phyloP scores from a whole-genome alignment of 2,329 filamentous ascomycete genomes.

The Hypoxylon sp. region DNA sequence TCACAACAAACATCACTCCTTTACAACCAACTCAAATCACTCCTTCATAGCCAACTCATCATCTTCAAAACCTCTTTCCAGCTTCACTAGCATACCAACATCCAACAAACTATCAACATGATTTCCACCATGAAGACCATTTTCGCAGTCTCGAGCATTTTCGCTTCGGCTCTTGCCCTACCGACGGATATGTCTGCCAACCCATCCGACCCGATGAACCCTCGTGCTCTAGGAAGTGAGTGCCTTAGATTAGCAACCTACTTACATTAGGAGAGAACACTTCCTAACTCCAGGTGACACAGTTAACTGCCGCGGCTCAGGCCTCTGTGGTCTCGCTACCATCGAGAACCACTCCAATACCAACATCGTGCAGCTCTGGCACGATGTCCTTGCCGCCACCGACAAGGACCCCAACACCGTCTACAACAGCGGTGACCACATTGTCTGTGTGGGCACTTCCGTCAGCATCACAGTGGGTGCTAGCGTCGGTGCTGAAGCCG shows the following conservation, averaged over 20 bases:
- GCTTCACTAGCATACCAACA: background rate
- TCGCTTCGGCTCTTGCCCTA: conserved; percentile 27
- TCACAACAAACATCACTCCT: background rate
- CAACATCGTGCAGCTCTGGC: conserved; percentile 33
- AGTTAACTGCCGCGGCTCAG: conserved; percentile 44
- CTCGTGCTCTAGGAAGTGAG: conserved; percentile 37
- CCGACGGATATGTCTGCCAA: conserved; percentile 29
- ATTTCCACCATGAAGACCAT: conserved; percentile 16
- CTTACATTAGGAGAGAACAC: background rate
- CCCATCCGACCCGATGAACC: conserved; percentile 27
- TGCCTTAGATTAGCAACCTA: background rate
- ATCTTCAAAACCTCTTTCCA: background rate
- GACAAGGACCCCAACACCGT: conserved; percentile 33
- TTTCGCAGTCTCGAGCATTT: conserved; percentile 25
- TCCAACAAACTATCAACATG: conserved; percentile 6
- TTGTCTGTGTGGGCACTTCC: conserved; percentile 40
- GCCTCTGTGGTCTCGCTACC: conserved; percentile 37
- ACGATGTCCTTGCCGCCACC: conserved; percentile 32
- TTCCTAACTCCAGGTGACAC: background rate
- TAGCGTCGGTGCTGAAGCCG: conserved; percentile 23
- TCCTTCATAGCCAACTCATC: too few species aligned
- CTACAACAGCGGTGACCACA: conserved; percentile 42
- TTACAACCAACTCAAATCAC: background rate
- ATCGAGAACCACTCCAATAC: conserved; percentile 32
- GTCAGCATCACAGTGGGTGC: conserved; percentile 36